Base-by-base conservation (phyloP, 257 asterid species). In the Plantago ovata region DNA sequence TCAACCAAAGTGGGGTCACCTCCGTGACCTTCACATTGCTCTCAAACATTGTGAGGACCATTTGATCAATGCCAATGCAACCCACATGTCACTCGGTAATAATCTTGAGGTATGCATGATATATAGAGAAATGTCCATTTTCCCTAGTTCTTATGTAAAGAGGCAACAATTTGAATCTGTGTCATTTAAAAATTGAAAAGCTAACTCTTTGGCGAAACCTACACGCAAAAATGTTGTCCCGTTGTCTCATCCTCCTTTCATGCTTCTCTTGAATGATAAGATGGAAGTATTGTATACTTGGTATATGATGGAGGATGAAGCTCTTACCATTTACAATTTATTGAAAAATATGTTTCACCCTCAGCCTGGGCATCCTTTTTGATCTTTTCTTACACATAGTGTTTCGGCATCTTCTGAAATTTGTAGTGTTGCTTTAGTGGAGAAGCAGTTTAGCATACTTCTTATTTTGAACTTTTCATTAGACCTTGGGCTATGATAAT, bases 1-100 rank as follows among this genome's bases (percentile, higher is more conserved):
- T 59, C 91, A 84, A 66, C 94, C 89, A 10, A 87, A 87, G 62
- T 87, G 94, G 94, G 89, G 94, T 7, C 96, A 87, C 74, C 77
- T 87, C 22, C 85, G 89, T 14, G 79, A 80, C 72, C 81, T 87
- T 59, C 96, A 87, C 59, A 65, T 70, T 39, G 81, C 96, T 19
- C 75, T 84, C 50, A 82, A 68, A 70, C 79, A 74, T 13, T 87
- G 96, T 42, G 92, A 87, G 79, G 89, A 87, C 46, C 81, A 82
- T 69, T 69, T 87, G 71, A 80, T 87, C 38, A 65, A 68, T 72
- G 69, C 82, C 47, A 78, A 84, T 64, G 82, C 89, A 49, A 69
- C 74, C 38, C 81, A 74, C 56, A 43, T 78, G 19, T 69, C 86
- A 45, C 85, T 87, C 38, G 95, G 95, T 18, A 58, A 51, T 46